Conservation (phyloP, 2,329 filamentous ascomycete species). For the Sporothrix curviconia region DNA sequence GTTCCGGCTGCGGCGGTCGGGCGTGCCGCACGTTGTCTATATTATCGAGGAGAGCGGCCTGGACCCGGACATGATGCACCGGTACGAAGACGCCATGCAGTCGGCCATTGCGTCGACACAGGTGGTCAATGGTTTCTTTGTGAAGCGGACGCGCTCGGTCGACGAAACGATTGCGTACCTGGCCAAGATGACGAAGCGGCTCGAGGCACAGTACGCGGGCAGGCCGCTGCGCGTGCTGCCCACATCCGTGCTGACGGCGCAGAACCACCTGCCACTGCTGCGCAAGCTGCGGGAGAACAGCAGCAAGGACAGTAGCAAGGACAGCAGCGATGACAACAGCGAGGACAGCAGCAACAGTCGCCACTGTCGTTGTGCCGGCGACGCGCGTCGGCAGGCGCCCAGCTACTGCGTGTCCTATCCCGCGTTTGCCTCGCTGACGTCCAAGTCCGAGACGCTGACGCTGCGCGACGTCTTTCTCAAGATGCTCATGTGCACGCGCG, state of each 20-base stretch:
- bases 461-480: slow-evolving; percentile 71
- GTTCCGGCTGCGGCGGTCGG: slow-evolving; percentile 66
- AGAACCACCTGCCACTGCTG: slow-evolving; percentile 60
- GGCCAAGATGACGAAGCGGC: slow-evolving; percentile 60
- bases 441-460: slow-evolving; percentile 68
- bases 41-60: slow-evolving; percentile 68
- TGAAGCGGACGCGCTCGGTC: slow-evolving; percentile 68
- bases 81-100: slow-evolving; percentile 60
- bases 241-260: slow-evolving; percentile 52
- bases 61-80: slow-evolving; percentile 44
- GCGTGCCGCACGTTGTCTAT: slow-evolving; percentile 71
- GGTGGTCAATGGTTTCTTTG: slow-evolving; percentile 71
- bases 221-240: slow-evolving; percentile 58
- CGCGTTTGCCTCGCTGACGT: slow-evolving; percentile 64
- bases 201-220: slow-evolving; percentile 58
- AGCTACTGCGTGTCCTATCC: slow-evolving; percentile 59
- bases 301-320: too few species aligned
- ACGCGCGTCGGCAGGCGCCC: background rate
- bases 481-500: slow-evolving; percentile 77
- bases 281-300: slow-evolving; percentile 46
- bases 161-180: slow-evolving; percentile 75
- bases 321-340: too few species aligned
- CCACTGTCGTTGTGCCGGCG: slow-evolving; percentile 17
- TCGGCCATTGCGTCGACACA: slow-evolving; percentile 72
- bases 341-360: too few species aligned